Percentiles rank a stretch among this genome's conserved stretches.
These are phyloP conservation scores for Salmacisia buchloeana DNA, from an alignment of 1,284 basidiomycete species.

Conservation along the genomic window DNA sequence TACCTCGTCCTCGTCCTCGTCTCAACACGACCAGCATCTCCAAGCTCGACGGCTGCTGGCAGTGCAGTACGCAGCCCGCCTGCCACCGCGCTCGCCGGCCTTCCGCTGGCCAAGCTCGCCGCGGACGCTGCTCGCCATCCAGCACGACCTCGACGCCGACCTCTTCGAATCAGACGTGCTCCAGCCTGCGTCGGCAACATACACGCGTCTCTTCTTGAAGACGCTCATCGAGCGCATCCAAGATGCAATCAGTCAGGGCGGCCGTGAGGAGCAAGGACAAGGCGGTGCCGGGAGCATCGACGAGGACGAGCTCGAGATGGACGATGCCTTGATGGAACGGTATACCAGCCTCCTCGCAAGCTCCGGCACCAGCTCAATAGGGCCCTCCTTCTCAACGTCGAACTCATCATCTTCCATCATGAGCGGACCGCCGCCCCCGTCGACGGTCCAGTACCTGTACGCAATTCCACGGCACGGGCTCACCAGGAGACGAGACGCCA, in stretches of 20 bases:
- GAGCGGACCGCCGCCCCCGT: neutral
- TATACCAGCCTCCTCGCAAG: constrained; percentile 21
- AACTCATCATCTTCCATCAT: no score
- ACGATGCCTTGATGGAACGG: constrained; percentile 21
- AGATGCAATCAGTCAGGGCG: constrained; percentile 19
- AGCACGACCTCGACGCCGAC: constrained; percentile 18
- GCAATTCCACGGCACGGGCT: neutral
- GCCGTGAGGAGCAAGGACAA: constrained; percentile 19
- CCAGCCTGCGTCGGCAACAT: constrained; percentile 15
- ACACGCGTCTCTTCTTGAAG: constrained; percentile 22
- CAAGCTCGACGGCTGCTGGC: neutral
- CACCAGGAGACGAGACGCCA: neutral
- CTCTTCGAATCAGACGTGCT: constrained; percentile 11
- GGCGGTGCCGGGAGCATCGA: no score
- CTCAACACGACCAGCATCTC: no score
- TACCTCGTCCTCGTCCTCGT: no score
- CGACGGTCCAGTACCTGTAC: neutral
- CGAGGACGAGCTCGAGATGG: constrained; percentile 25
- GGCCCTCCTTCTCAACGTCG: neutral
- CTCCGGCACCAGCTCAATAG: no score
- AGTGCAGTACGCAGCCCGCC: constrained; percentile 16
- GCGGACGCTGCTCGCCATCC: constrained; percentile 16
- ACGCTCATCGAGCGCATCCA: constrained; percentile 21
- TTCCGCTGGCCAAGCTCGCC: constrained; percentile 15
- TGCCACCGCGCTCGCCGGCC: constrained; percentile 7